Conservation (phyloP, 129 eudicot species). For the Flaveria sonorensis region DNA sequence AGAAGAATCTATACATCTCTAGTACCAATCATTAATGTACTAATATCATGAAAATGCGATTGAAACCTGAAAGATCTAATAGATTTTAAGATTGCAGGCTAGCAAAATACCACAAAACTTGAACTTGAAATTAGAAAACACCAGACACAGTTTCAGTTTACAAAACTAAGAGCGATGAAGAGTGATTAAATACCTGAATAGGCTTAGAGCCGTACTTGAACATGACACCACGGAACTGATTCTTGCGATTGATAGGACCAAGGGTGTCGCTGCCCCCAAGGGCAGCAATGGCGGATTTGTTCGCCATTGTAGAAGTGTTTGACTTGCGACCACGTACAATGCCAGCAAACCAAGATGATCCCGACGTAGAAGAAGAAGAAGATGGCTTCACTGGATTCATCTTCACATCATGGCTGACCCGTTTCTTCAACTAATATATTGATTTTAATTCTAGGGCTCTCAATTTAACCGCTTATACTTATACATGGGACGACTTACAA, state of each 20-base stretch:
- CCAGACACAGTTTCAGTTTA: not conserved
- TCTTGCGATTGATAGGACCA: constrained; percentile 64
- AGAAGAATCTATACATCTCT: constrained; percentile 7
- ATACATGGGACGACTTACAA: too few relatives aligned
- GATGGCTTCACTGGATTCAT: constrained; percentile 51
- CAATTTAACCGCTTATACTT: too few relatives aligned
- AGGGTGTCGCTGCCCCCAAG: constrained; percentile 16
- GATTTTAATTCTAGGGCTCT: too few relatives aligned
- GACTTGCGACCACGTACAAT: constrained; percentile 79
- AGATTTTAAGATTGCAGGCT: not conserved
- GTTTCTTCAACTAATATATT: too few relatives aligned
- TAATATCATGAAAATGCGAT: constrained; percentile 12
- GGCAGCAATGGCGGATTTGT: constrained; percentile 28
- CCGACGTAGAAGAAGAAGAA: constrained; percentile 46
- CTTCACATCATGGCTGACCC: not conserved
- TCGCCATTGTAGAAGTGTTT: constrained; percentile 37
- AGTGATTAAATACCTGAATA: constrained; percentile 50
- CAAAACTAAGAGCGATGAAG: not conserved
- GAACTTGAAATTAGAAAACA: not conserved
- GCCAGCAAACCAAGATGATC: constrained; percentile 80
- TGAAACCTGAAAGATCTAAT: not conserved
- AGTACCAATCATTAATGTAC: not conserved
- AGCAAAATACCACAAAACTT: not conserved
- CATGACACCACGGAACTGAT: constrained; percentile 89
- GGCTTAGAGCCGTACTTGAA: constrained; percentile 85